These are phyloP conservation scores for Blastomyces gilchristii DNA, from an alignment of 2,329 filamentous ascomycete species.

Conservation along the genomic window DNA sequence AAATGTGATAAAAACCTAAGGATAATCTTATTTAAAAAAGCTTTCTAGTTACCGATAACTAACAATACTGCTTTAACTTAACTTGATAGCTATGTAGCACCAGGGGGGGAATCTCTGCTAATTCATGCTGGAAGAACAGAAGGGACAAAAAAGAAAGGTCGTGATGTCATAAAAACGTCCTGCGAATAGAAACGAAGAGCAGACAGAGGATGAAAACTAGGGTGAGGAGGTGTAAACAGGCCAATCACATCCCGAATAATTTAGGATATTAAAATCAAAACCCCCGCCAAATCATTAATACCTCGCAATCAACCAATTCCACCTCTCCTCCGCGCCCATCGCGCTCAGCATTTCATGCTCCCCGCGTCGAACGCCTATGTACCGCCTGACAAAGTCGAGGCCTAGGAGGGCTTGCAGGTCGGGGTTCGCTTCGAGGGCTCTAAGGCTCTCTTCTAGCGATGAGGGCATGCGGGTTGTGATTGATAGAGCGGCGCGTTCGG, in stretches of 20 bases:
- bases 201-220: no score
- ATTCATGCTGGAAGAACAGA: neutral
- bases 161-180: no score
- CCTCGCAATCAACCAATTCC: constrained; percentile 30
- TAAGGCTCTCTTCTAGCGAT: constrained; percentile 27
- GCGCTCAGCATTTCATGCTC: constrained; percentile 24
- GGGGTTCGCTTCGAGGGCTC: constrained; percentile 23
- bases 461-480: constrained; percentile 31
- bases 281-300: constrained; percentile 22
- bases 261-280: neutral
- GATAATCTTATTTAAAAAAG: neutral
- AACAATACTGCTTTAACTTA: neutral
- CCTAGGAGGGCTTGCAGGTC: constrained; percentile 25
- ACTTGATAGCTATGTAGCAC: neutral
- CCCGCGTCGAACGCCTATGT: constrained; percentile 26
- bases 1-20: neutral
- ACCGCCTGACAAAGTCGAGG: constrained; percentile 19
- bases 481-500: constrained; percentile 25
- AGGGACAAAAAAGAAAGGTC: neutral
- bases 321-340: constrained; percentile 25
- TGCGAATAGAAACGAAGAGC: neutral
- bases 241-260: neutral
- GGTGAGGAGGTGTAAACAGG: neutral
- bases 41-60: neutral
- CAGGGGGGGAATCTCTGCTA: neutral